Conservation (phyloP, 192 early-diverging fungal species). For the Umbelopsis vinacea region DNA sequence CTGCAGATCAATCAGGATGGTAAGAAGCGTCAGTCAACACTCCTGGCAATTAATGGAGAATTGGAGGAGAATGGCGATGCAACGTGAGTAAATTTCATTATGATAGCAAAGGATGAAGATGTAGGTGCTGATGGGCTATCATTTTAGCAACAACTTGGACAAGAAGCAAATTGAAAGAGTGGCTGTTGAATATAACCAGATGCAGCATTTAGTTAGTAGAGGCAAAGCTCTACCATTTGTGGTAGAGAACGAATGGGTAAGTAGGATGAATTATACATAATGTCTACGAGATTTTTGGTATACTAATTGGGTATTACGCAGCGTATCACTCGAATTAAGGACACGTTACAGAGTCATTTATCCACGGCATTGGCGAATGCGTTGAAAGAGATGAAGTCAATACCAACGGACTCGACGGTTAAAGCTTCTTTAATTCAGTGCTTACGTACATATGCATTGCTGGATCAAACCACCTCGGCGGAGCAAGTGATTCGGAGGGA, state of each 20-base stretch:
- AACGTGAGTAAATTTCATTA: background rate
- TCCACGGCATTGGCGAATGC: conserved; percentile 58
- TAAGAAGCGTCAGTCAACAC: background rate
- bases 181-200: conserved; percentile 85
- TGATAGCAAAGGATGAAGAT: background rate
- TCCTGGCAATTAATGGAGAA: conserved; percentile 10
- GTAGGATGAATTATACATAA: background rate
- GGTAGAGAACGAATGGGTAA: conserved; percentile 75
- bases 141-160: conserved; percentile 42
- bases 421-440: conserved; percentile 65
- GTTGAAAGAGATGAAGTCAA: conserved; percentile 37
- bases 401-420: conserved; percentile 37
- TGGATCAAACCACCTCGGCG: conserved; percentile 70
- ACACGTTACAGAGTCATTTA: conserved; percentile 65
- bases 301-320: conserved; percentile 8
- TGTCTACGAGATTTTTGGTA: background rate
- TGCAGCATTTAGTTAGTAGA: conserved; percentile 72
- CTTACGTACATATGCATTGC: conserved; percentile 73
- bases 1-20: conserved; percentile 59
- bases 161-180: conserved; percentile 79
- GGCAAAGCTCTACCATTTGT: conserved; percentile 71
- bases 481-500: conserved; percentile 64
- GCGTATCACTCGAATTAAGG: conserved; percentile 76
- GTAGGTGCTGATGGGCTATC: background rate
- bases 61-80: background rate